Conservation (phyloP, 441 rosid species). For the Mallotus japonicus region DNA sequence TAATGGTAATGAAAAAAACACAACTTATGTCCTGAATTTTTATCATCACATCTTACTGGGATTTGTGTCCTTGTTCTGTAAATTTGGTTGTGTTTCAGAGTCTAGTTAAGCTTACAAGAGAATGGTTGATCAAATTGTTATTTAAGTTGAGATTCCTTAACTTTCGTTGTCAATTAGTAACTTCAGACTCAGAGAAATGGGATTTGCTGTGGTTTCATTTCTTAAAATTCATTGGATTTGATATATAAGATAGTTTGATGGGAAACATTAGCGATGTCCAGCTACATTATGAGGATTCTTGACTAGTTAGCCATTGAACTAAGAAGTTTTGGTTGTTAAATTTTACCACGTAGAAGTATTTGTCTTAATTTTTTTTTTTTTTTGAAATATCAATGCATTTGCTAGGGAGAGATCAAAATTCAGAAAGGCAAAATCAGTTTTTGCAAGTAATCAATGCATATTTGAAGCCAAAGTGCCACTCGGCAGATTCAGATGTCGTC, state of each 20-base stretch:
- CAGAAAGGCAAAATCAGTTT: constrained; percentile 40
- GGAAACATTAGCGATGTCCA: not conserved
- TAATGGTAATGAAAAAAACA: constrained; percentile 37
- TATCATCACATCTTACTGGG: constrained; percentile 6
- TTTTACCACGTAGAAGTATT: constrained; percentile 3
- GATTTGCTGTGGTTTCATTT: not conserved
- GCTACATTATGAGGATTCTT: not conserved
- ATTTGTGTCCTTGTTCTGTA: constrained; percentile 14
- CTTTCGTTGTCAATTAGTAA: not conserved
- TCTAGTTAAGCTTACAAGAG: constrained; percentile 9
- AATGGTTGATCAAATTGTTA: not conserved
- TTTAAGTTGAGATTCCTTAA: constrained; percentile 1
- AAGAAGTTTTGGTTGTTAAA: constrained; percentile 1
- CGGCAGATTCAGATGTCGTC: constrained; percentile 67
- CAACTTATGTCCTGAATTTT: not conserved
- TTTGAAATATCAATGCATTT: constrained; percentile 18
- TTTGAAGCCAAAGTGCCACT: constrained; percentile 75
- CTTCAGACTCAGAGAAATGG: not conserved
- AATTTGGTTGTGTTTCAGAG: constrained; percentile 13
- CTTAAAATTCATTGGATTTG: not conserved
- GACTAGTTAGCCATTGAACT: constrained; percentile 4
- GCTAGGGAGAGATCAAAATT: constrained; percentile 37
- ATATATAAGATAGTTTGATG: not conserved
- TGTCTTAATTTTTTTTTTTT: constrained; percentile 7
- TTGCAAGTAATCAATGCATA: constrained; percentile 77